Evolutionary conservation across 176 grass and related monocot species (phyloP).

Genomic region (Oryza glaberrima): DNA sequence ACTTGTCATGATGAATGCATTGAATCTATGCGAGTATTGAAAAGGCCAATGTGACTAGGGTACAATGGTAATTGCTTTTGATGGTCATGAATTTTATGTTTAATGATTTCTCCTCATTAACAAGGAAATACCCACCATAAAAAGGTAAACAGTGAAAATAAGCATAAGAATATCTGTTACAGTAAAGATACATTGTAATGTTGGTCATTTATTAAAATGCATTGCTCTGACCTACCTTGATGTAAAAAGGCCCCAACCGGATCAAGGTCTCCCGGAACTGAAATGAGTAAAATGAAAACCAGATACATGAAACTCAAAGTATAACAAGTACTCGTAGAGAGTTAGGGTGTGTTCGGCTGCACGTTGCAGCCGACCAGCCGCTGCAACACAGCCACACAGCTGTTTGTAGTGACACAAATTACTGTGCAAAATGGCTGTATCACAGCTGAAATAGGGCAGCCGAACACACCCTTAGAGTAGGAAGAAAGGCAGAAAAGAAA

Average conservation of each 20-base stretch:
- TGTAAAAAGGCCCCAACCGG: conserved; percentile 88
- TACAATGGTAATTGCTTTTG: not conserved
- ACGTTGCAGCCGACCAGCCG: too few species aligned
- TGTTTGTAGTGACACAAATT: too few species aligned
- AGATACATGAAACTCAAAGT: conserved; percentile 13
- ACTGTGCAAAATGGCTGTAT: too few species aligned
- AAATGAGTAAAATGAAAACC: conserved; percentile 46
- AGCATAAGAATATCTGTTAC: not conserved
- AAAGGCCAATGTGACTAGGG: conserved; percentile 20
- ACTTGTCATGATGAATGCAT: conserved; percentile 12
- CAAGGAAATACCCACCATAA: not conserved
- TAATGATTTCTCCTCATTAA: not conserved
- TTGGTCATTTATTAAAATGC: not conserved
- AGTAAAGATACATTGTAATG: conserved; percentile 6
- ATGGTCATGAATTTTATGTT: conserved; percentile 10
- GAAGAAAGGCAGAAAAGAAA: conserved; percentile 7
- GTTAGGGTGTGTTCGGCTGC: too few species aligned
- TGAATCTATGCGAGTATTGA: not conserved
- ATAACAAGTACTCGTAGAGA: too few species aligned
- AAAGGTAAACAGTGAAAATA: conserved; percentile 15
- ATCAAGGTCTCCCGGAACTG: conserved; percentile 95
- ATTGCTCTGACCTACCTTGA: conserved; percentile 62
- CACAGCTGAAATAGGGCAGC: too few species aligned
- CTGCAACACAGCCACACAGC: too few species aligned
- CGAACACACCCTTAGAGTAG: too few species aligned